phyloP scores from a whole-genome alignment of 192 early-diverging fungal genomes.

The Coemansia asiatica region DNA sequence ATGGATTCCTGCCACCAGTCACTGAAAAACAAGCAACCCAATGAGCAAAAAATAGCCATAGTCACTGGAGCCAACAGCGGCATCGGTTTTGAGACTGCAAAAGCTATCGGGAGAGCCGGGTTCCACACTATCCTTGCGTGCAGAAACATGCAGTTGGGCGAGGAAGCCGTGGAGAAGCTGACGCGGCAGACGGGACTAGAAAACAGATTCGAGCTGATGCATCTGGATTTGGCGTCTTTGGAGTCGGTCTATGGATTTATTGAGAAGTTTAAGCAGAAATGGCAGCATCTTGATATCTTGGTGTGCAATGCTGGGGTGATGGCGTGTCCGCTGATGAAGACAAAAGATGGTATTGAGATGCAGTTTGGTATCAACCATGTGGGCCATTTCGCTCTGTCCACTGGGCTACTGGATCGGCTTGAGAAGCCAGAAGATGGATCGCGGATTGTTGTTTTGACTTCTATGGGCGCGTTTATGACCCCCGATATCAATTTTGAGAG shows the following conservation, averaged over 20 bases:
- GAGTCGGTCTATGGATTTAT: slow-evolving; percentile 46
- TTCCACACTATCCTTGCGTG: slow-evolving; percentile 55
- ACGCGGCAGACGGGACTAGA: slow-evolving; percentile 41
- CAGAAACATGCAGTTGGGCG: slow-evolving; percentile 18
- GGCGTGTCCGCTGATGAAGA: slow-evolving; percentile 55
- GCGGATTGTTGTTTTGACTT: slow-evolving; percentile 39
- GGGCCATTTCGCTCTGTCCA: slow-evolving; percentile 54
- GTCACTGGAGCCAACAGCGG: slow-evolving; percentile 64
- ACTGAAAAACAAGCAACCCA: neutral
- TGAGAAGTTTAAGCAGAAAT: slow-evolving; percentile 29
- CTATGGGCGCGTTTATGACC: slow-evolving; percentile 34
- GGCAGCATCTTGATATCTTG: slow-evolving; percentile 29
- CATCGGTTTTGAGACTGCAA: slow-evolving; percentile 61
- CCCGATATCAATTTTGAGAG: slow-evolving; percentile 21
- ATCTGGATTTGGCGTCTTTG: slow-evolving; percentile 57
- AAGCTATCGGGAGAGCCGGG: slow-evolving; percentile 59
- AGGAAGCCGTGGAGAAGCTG: slow-evolving; percentile 40
- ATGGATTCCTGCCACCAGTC: slow-evolving; percentile 18
- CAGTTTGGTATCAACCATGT: slow-evolving; percentile 71
- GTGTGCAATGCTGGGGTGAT: slow-evolving; percentile 63
- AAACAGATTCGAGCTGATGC: slow-evolving; percentile 35
- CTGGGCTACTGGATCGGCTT: slow-evolving; percentile 26
- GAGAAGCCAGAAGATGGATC: slow-evolving; percentile 22
- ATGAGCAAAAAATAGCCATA: slow-evolving; percentile 37
- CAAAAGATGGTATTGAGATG: slow-evolving; percentile 63